A percentile compares a stretch with the other conserved stretches of the same genome.
phyloP scores from a whole-genome alignment of 2,329 filamentous ascomycete species.

The Cladosporium sp. region DNA sequence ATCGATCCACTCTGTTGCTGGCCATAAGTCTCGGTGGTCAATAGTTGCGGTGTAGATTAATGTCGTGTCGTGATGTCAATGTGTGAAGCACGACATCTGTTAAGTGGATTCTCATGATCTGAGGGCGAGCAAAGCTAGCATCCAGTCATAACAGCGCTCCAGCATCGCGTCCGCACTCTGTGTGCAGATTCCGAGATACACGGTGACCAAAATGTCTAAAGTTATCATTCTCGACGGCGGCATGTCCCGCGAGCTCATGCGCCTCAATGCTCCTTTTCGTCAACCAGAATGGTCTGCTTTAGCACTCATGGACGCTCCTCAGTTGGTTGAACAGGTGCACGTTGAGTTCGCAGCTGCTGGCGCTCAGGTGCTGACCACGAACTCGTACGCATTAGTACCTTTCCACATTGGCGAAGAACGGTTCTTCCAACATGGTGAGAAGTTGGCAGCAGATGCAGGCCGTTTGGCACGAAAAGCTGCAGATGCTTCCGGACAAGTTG shows the following conservation, averaged over 20 bases:
- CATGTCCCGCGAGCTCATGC: conserved; percentile 18
- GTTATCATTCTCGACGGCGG: conserved; percentile 13
- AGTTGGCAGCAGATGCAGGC: conserved; percentile 14
- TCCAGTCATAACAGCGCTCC: background rate
- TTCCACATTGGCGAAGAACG: conserved; percentile 17
- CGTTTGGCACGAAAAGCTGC: conserved; percentile 13
- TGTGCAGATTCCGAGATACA: background rate
- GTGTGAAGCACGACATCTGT: background rate
- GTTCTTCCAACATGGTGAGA: conserved; percentile 8
- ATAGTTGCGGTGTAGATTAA: background rate
- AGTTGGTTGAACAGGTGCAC: conserved; percentile 5
- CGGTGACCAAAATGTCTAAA: background rate
- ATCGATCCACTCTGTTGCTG: background rate
- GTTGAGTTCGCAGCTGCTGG: conserved; percentile 10
- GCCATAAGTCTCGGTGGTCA: background rate
- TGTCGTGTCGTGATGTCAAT: background rate
- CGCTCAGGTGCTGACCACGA: conserved; percentile 14
- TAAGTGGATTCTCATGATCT: background rate
- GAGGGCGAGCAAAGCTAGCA: background rate
- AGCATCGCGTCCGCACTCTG: background rate
- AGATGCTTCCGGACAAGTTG: background rate
- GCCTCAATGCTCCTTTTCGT: conserved; percentile 10
- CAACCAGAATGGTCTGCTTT: conserved; percentile 20
- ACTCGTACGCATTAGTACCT: conserved; percentile 14
- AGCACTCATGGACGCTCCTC: conserved; percentile 13